Base-by-base conservation (phyloP, 768 basidiomycete genomes). In the Leucosporidium scottii region DNA sequence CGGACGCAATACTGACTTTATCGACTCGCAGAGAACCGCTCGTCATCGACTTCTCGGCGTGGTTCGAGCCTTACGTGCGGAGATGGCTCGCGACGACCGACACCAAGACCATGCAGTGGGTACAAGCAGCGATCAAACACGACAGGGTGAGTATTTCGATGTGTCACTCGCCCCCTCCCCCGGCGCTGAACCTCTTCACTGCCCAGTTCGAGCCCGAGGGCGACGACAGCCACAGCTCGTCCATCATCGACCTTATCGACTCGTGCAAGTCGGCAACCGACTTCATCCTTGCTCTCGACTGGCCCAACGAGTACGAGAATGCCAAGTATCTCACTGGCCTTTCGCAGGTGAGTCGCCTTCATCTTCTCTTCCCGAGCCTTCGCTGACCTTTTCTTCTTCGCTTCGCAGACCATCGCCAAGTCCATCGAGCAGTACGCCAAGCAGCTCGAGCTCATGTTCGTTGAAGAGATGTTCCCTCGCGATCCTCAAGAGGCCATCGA, bases 191-290 rank as follows among this genome's bases (percentile, higher is more conserved):
- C 34, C 10, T 59, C 2, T 21, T 39, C 44, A 2, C 13, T 4
- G 0, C 3, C 9, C 66, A 78, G 78, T 79, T 79, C 65, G 92
- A 81, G 82, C 90, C 64, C 84, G 92, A 79, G 83, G 89, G 81
- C 17, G 85, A 90, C 60, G 69, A 70, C 50, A 89, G 89, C 0
- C 90, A 93, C 75, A 94, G 91, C 73, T 93, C 93, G n/a, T 98
- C 94, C 0, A 93, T 99, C 63, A 87, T 93, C 28, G 96, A 99
- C 78, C 82, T 99, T 1, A 97, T 98, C 75, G 92, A 92, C 70
- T 96, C 93, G 4, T 82, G 98, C 63, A 85, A 90, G 60, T 92
- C 90, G 73, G 92, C 94, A 0, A 87, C 93, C 74, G 84, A 85
- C 65, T 93, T 96, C 79, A 78, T 99, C 55, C 84, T 90, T 77